Conservation (phyloP, 208 protist species). For the Crithidia thermophila region DNA sequence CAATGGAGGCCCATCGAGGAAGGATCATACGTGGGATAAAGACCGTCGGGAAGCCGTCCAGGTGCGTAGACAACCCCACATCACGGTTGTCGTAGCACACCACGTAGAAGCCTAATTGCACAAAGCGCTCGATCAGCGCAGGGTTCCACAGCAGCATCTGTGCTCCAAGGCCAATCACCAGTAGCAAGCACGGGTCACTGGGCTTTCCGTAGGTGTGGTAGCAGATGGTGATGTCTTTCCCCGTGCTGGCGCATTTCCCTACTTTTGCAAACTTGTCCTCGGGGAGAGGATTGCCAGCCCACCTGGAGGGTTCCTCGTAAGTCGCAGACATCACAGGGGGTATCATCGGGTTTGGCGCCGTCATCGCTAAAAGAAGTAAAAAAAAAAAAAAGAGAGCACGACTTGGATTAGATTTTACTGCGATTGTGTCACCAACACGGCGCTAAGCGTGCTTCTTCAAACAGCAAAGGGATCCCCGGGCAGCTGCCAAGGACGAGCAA, state of each 20-base stretch:
- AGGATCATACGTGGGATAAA: constrained; percentile 47
- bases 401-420: not conserved
- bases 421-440: not conserved
- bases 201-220: constrained; percentile 65
- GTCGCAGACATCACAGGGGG: not conserved
- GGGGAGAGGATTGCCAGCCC: constrained; percentile 26
- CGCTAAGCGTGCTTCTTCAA: too few relatives aligned
- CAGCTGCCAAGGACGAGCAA: not conserved
- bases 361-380: constrained; percentile 9
- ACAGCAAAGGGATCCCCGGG: not conserved
- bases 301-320: not conserved
- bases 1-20: constrained; percentile 45
- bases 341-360: not conserved
- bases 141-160: constrained; percentile 21
- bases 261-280: constrained; percentile 55
- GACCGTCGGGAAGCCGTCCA: constrained; percentile 38
- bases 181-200: constrained; percentile 54
- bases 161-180: constrained; percentile 54
- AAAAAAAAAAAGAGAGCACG: constrained; percentile 13
- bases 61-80: constrained; percentile 63
- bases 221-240: constrained; percentile 56
- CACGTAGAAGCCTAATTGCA: constrained; percentile 52
- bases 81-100: constrained; percentile 82
- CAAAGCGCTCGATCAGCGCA: constrained; percentile 41
- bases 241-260: constrained; percentile 50